These are phyloP conservation scores for Nothophaeocryptopus gaeumannii DNA, from an alignment of 2,329 filamentous ascomycete genomes.

Conservation along the genomic window DNA sequence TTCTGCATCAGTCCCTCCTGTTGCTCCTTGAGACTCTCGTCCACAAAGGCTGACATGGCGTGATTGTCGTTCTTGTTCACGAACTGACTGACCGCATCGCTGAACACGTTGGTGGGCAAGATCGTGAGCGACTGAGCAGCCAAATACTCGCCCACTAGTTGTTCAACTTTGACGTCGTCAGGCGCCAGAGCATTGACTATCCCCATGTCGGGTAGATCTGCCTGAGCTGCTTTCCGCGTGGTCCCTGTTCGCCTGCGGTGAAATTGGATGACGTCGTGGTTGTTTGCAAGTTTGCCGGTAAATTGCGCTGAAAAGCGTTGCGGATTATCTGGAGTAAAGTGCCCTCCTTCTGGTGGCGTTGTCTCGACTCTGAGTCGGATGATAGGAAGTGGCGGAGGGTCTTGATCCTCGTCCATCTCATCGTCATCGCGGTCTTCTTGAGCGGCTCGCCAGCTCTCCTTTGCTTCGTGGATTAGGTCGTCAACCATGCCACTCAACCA, in stretches of 20 bases:
- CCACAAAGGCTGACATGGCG: slow-evolving; percentile 63
- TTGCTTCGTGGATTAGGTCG: slow-evolving; percentile 82
- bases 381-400: slow-evolving; percentile 71
- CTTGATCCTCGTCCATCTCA: slow-evolving; percentile 17
- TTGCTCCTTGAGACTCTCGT: slow-evolving; percentile 43
- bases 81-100: slow-evolving; percentile 87
- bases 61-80: slow-evolving; percentile 95
- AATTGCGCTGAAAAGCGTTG: slow-evolving; percentile 95
- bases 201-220: slow-evolving; percentile 62
- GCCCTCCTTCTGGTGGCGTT: slow-evolving; percentile 76
- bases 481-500: slow-evolving; percentile 76
- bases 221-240: slow-evolving; percentile 47
- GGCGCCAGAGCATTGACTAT: slow-evolving; percentile 59
- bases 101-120: slow-evolving; percentile 85
- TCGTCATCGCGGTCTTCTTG: slow-evolving; percentile 47
- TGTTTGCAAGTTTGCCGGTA: slow-evolving; percentile 84
- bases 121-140: slow-evolving; percentile 86
- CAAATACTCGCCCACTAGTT: slow-evolving; percentile 83
- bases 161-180: slow-evolving; percentile 82
- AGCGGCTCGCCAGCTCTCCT: slow-evolving; percentile 73
- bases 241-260: slow-evolving; percentile 76
- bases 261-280: slow-evolving; percentile 90
- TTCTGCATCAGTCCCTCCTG: slow-evolving; percentile 49
- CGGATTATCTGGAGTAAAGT: slow-evolving; percentile 89
- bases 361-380: slow-evolving; percentile 90